Base-by-base conservation (phyloP, 352 stramenopile species). In the Phytopythium mirpurense region DNA sequence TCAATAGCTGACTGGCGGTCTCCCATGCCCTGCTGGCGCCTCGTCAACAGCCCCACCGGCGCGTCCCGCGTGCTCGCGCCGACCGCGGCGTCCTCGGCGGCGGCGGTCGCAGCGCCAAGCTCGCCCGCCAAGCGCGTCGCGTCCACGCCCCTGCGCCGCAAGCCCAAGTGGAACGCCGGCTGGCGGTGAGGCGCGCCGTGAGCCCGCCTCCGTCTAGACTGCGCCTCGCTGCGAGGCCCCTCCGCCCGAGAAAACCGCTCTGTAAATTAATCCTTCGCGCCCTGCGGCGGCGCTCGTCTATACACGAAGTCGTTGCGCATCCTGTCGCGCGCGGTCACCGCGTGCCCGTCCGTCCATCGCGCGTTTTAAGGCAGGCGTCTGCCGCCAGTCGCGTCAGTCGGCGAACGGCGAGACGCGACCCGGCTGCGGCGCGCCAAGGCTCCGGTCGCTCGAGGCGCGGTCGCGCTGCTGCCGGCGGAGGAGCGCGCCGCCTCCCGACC, bases 101-200 rank as follows among this genome's bases (percentile, higher is more conserved):
- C 41, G 4, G 5, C 3, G 24, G 18, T 53, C 51, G 61, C 71
- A 3, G 63, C 62, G 18, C 40, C 44, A 14, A 32, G 62, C 15
- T 65, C 67, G 11, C 56, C 59, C 12, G 50, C 70, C 16, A 63
- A 44, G 19, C 56, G 63, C 40, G 50, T 81, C 16, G 47, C 62
- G 32, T 61, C 63, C n/a, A 62, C 68, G 26, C 60, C 63, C 6
- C 69, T 62, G 38, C 72, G 70, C 15, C 19, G 43, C 14, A 90
- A 88, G 51, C 51, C 67, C n/a, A 88, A 87, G 44, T 77, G 66
- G 67, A 88, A 78, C 49, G 75, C 59, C 10, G 60, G 76, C 23
- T 90, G 80, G 80, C 65, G 80, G 21, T 88, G 41, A 47, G 21
- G 2, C 11, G 10, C 29, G 29, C n/a, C n/a, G n/a, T n/a, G n/a